Base-by-base conservation (phyloP, 768 basidiomycete genomes). In the Suillus subalutaceus region DNA sequence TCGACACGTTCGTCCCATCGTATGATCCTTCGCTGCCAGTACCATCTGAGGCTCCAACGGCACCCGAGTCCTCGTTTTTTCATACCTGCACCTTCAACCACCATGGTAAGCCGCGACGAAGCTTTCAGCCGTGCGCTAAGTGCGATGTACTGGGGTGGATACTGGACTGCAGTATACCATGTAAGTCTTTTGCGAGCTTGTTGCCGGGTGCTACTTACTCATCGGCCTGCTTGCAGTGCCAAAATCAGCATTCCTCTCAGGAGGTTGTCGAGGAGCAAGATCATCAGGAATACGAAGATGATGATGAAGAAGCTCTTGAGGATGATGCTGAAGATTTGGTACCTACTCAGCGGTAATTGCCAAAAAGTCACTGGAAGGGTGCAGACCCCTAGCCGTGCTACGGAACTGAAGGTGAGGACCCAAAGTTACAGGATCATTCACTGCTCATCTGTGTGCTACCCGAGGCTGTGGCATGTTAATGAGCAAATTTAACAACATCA, bases 141-240 rank as follows among this genome's bases (percentile, higher is more conserved):
- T 38, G 91, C 93, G 20, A 93, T 90, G 88, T 94, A 94, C 74
- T 94, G 93, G 92, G 82, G 84, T 30, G 93, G 92, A 23, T 94
- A 94, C 74, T 94, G 92, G 92, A 92, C 91, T 3, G 92, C 92
- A 1, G 84, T 93, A 57, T 94, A 93, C 72, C 89, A 94, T 74
- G 92, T 91, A 70, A 59, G 87, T 81, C 15, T 1, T 23, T 41
- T 63, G 10, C 6, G 18, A 65, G 50, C 10, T 5, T 53, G 56
- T 16, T 15, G 38, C 37, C 20, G 30, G 48, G 40, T 23, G 13
- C 20, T 61, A 35, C 57, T 50, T n/a, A 56, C 37, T 60, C 53
- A 69, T 32, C 60, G 64, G 18, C 56, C 66, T 44, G 38, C 40
- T 37, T 69, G 9, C 60, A 81, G 81, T 79, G 72, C 62, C 82